phyloP scores from a whole-genome alignment of 257 asterid species.

The Solanum sparsipilum region DNA sequence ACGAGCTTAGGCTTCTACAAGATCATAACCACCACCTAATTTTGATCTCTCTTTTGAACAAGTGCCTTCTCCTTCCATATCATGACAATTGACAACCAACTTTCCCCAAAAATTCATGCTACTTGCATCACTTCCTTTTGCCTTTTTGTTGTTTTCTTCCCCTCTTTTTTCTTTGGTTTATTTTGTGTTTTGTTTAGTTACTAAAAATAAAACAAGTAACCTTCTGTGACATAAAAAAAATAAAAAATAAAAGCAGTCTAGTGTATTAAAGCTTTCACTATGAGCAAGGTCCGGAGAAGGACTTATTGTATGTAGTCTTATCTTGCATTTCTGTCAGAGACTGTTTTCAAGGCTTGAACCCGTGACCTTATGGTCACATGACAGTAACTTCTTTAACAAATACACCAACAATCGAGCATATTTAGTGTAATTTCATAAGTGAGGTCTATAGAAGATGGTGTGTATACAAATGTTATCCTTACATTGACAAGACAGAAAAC shows the following conservation, averaged over 20 bases:
- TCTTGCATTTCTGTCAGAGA: neutral
- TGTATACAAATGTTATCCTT: neutral
- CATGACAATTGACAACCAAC: neutral
- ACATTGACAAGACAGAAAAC: fast-evolving
- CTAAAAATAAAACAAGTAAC: neutral
- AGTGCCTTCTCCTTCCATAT: neutral
- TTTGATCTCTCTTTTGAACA: neutral
- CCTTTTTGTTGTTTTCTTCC: neutral
- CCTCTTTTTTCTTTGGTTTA: neutral
- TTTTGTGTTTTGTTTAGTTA: neutral
- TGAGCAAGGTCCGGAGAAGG: too few species aligned
- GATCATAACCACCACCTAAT: neutral
- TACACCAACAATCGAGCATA: neutral
- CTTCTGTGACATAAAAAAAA: neutral
- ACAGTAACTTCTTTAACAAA: too few species aligned
- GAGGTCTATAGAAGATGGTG: too few species aligned
- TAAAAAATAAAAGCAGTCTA: fast-evolving
- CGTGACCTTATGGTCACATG: too few species aligned
- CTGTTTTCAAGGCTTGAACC: neutral
- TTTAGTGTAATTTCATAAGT: too few species aligned
- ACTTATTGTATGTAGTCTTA: too few species aligned
- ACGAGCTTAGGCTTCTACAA: neutral
- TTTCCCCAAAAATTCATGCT: neutral
- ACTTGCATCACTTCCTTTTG: neutral
- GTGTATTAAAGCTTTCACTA: too few species aligned